Evolutionary conservation across 768 basidiomycete species (phyloP).

Genomic region (Mycena crocata): DNA sequence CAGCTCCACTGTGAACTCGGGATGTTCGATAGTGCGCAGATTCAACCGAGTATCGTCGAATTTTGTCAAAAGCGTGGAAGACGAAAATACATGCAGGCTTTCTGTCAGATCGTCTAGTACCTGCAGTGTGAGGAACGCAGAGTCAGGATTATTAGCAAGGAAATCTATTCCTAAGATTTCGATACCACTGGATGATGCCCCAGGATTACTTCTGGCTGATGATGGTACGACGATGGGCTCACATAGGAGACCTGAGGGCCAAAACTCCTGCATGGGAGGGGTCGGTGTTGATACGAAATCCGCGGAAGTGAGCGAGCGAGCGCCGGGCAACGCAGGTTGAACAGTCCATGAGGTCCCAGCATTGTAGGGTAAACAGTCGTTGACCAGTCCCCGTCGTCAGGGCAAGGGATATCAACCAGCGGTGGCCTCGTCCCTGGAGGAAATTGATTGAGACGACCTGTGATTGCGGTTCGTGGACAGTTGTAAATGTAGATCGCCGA

Average conservation of each 20-base stretch:
- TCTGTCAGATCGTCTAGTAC: constrained; percentile 46
- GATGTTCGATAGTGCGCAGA: constrained; percentile 50
- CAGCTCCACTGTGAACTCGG: constrained; percentile 47
- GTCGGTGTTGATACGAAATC: constrained; percentile 60
- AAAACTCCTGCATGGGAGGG: constrained; percentile 47
- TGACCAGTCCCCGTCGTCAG: constrained; percentile 34
- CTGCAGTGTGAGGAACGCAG: constrained; percentile 48
- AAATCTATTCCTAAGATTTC: constrained; percentile 57
- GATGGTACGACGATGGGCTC: constrained; percentile 18
- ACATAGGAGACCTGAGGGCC: constrained; percentile 59
- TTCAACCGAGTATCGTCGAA: constrained; percentile 44
- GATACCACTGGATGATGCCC: constrained; percentile 44
- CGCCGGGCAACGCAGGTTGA: constrained; percentile 56
- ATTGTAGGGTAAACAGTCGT: constrained; percentile 55
- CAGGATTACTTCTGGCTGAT: constrained; percentile 2
- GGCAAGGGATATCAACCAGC: constrained; percentile 61
- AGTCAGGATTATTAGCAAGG: constrained; percentile 46
- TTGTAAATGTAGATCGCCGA: constrained; percentile 39
- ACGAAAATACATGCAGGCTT: constrained; percentile 50
- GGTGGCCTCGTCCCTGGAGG: constrained; percentile 53
- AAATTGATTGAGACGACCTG: constrained; percentile 61
- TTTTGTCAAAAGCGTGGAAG: constrained; percentile 52
- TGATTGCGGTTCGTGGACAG: constrained; percentile 38
- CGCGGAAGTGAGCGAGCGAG: constrained; percentile 49
- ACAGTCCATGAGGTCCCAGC: constrained; percentile 62